These are phyloP conservation scores for Acanthamoeba castellanii DNA, from an alignment of 208 protist species.

Conservation along the genomic window DNA sequence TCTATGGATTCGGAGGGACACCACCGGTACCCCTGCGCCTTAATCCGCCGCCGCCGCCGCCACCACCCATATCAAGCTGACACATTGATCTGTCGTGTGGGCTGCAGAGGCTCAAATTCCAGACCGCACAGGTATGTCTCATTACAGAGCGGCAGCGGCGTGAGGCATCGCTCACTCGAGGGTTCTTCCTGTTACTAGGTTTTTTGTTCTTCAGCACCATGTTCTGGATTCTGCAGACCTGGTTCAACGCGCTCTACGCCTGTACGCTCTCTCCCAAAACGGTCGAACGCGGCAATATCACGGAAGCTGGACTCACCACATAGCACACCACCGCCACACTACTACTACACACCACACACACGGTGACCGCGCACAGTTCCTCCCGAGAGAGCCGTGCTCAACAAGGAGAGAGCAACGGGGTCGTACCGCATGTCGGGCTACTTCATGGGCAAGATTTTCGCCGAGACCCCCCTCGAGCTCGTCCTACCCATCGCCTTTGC, in stretches of 20 bases:
- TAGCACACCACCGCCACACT: not conserved
- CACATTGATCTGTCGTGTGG: too few species aligned
- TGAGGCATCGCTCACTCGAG: too few species aligned
- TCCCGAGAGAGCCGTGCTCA: constrained; percentile 72
- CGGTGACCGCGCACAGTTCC: constrained; percentile 29
- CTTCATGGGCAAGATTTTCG: constrained; percentile 79
- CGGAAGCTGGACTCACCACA: not conserved
- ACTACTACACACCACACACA: not conserved
- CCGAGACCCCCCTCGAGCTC: constrained; percentile 74
- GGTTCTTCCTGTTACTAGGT: not conserved
- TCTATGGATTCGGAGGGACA: constrained; percentile 72
- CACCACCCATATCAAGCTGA: not conserved
- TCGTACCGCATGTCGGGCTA: constrained; percentile 77
- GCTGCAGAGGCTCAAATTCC: not conserved
- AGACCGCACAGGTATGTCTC: constrained; percentile 16
- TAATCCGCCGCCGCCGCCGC: not conserved
- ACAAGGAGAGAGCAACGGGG: constrained; percentile 73
- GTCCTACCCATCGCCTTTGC: constrained; percentile 78
- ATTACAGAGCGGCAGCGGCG: too few species aligned
- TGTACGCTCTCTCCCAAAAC: not conserved
- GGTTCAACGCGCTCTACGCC: constrained; percentile 60
- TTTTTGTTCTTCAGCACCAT: constrained; percentile 81
- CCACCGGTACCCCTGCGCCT: not conserved
- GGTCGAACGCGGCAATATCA: too few species aligned
- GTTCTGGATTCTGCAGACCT: constrained; percentile 77